Percentiles rank a stretch among this genome's conserved stretches.
These are phyloP conservation scores for Penstemon newberryi DNA, from an alignment of 257 asterid genomes.

Conservation along the genomic window DNA sequence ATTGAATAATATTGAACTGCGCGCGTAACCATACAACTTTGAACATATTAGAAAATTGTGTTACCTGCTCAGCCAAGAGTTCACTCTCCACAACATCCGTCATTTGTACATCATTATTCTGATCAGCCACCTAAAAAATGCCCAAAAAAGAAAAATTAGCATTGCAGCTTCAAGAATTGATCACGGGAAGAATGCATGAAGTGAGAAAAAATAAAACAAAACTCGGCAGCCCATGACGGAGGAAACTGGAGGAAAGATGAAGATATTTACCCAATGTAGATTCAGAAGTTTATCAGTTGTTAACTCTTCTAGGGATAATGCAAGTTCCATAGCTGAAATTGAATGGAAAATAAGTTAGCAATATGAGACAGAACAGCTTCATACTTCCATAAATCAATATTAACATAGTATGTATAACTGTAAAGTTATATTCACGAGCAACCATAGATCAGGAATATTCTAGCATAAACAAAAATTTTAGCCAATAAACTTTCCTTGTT, in stretches of 20 bases:
- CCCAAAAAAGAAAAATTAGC: not conserved
- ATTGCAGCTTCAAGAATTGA: not conserved
- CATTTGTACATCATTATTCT: constrained; percentile 35
- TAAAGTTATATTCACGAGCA: not conserved
- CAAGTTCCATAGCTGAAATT: constrained; percentile 43
- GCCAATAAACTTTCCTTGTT: not conserved
- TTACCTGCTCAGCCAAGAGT: constrained; percentile 38
- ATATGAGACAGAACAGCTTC: not conserved
- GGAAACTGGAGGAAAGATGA: not conserved
- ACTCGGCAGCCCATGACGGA: not conserved
- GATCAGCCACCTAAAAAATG: constrained; percentile 38
- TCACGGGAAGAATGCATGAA: not conserved
- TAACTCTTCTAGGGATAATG: constrained; percentile 39
- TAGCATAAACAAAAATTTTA: too few relatives aligned
- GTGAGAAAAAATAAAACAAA: not conserved
- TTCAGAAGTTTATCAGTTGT: constrained; percentile 37
- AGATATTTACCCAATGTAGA: constrained; percentile 28
- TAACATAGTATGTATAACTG: too few relatives aligned
- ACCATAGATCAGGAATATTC: not conserved
- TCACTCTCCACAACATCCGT: constrained; percentile 36
- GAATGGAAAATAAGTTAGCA: not conserved
- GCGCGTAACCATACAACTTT: not conserved
- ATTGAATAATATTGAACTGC: not conserved
- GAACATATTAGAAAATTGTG: not conserved
- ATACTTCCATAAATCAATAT: not conserved